These are phyloP conservation scores for Lactarius psammicola DNA, from an alignment of 768 basidiomycete genomes.

Conservation along the genomic window DNA sequence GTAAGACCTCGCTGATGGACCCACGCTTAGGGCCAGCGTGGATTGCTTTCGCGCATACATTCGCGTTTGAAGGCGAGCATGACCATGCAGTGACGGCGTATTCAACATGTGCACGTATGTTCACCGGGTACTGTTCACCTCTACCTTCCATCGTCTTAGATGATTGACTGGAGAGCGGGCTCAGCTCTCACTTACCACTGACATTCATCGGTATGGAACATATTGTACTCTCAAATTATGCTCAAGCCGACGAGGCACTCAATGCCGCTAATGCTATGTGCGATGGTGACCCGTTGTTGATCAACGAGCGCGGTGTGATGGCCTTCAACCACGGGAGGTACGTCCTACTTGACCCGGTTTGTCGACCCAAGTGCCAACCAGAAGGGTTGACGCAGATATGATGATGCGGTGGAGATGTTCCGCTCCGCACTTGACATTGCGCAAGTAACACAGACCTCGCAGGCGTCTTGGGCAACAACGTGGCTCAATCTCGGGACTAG, in stretches of 20 bases:
- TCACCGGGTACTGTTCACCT: slow-evolving; percentile 72
- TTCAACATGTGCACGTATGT: slow-evolving; percentile 93
- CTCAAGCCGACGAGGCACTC: slow-evolving; percentile 85
- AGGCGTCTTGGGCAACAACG: slow-evolving; percentile 83
- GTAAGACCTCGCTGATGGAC: slow-evolving; percentile 96
- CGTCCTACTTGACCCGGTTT: slow-evolving; percentile 32
- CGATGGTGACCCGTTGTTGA: slow-evolving; percentile 81
- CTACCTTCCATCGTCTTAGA: slow-evolving; percentile 4
- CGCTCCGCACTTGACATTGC: slow-evolving; percentile 75
- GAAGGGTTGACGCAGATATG: slow-evolving; percentile 51
- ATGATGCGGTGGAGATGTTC: slow-evolving; percentile 69
- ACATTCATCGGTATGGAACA: slow-evolving; percentile 99
- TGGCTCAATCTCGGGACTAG: slow-evolving; percentile 93
- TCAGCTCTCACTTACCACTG: slow-evolving; percentile 90
- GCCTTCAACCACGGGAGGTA: slow-evolving; percentile 84
- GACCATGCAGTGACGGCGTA: slow-evolving; percentile 98
- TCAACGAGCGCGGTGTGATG: slow-evolving; percentile 93
- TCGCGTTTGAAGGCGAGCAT: slow-evolving; percentile 96
- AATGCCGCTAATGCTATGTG: slow-evolving; percentile 79
- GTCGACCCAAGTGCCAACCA: not conserved
- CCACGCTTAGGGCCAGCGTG: slow-evolving; percentile 95
- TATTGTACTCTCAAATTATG: slow-evolving; percentile 79
- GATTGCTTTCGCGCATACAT: slow-evolving; percentile 97
- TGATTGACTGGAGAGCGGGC: not conserved
- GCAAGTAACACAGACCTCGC: slow-evolving; percentile 79